These are phyloP conservation scores for Pyricularia sp. DNA, from an alignment of 2,329 filamentous ascomycete species.

Conservation along the genomic window DNA sequence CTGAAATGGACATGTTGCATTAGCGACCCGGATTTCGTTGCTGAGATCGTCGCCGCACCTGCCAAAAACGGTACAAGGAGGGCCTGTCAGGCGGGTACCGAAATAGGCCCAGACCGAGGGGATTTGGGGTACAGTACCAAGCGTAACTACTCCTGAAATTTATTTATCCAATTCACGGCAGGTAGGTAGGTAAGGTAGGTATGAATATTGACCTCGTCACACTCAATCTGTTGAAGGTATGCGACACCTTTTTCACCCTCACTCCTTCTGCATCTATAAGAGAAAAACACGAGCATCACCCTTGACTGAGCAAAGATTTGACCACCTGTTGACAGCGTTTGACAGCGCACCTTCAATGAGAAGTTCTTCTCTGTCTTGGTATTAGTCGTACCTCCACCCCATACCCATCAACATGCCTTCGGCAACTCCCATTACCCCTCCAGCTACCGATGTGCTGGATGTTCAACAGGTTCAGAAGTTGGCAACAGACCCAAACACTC, in stretches of 20 bases:
- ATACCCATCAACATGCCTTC: not conserved
- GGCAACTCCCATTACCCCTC: not conserved
- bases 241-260: not conserved
- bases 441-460: not conserved
- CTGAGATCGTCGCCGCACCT: not conserved
- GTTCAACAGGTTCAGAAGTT: not conserved
- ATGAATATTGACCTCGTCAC: not conserved
- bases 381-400: not conserved
- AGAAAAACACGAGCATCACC: not conserved
- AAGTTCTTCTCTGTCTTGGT: not conserved
- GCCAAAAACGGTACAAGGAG: not conserved
- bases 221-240: not conserved
- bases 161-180: no score
- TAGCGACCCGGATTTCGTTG: no score
- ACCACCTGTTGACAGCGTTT: no score
- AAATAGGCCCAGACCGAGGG: not conserved
- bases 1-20: no score
- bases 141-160: no score
- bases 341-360: not conserved
- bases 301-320: not conserved
- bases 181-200: no score
- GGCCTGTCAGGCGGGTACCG: not conserved
- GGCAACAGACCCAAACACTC: not conserved
- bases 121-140: no score
- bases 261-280: not conserved